A percentile compares a stretch with the other conserved stretches of the same genome.
Conservation (phyloP, 768 basidiomycete genomes). For the Dioszegia crocea region DNA sequence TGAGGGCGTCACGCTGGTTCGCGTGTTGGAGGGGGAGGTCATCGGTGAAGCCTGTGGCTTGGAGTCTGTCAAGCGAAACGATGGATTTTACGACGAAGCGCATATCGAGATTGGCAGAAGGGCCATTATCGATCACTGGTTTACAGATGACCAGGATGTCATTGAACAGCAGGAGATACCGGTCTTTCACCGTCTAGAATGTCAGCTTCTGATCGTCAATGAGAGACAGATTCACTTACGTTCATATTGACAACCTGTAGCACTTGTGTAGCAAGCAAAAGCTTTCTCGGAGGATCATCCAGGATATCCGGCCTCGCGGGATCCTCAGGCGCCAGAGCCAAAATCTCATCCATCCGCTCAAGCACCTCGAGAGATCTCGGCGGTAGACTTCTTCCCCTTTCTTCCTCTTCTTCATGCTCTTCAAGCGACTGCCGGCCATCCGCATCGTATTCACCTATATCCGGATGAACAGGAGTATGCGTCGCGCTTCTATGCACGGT, state of each 20-base stretch:
- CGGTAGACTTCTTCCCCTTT: conserved; percentile 11
- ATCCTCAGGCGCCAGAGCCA: conserved; percentile 36
- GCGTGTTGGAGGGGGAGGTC: conserved; percentile 27
- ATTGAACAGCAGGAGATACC: conserved; percentile 93
- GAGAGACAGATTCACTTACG: conserved; percentile 27
- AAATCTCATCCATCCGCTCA: conserved; percentile 41
- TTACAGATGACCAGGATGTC: conserved; percentile 92
- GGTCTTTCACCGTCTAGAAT: conserved; percentile 82
- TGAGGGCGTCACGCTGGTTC: conserved; percentile 56
- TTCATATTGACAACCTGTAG: conserved; percentile 83
- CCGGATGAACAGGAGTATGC: conserved; percentile 3
- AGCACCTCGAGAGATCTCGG: conserved; percentile 30
- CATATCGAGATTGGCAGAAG: conserved; percentile 58
- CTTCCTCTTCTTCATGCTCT: neutral
- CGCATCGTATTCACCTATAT: neutral
- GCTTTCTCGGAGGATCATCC: conserved; percentile 80
- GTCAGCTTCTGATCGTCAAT: neutral
- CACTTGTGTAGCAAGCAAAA: conserved; percentile 78
- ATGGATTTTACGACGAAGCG: conserved; percentile 86
- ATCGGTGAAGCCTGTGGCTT: conserved; percentile 36
- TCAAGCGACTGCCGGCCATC: too few relatives aligned
- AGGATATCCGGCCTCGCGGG: conserved; percentile 57
- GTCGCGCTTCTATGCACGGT: conserved; percentile 7
- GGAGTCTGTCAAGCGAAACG: conserved; percentile 59
- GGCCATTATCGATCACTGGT: conserved; percentile 64